These are phyloP conservation scores for Kluyveromyces marxianus DNA, from an alignment of 1,139 yeast genomes.

Conservation along the genomic window DNA sequence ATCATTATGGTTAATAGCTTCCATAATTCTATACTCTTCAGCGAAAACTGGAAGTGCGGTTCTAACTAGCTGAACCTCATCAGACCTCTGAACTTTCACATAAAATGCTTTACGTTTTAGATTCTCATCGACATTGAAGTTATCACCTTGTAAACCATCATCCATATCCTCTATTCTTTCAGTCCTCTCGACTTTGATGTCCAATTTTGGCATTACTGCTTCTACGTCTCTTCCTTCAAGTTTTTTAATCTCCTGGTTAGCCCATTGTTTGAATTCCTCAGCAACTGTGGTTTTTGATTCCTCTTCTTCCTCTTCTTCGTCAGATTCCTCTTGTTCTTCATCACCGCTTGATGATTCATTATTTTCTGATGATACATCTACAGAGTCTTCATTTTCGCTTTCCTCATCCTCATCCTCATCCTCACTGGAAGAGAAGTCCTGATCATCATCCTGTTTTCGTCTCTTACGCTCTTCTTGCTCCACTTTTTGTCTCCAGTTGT, in stretches of 20 bases:
- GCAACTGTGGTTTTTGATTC: conserved; percentile 27
- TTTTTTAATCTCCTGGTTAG: conserved; percentile 39
- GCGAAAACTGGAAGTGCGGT: conserved; percentile 77
- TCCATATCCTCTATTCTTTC: conserved; percentile 57
- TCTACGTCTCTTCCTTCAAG: conserved; percentile 51
- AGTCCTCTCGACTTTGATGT: conserved; percentile 42
- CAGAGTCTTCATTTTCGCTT: conserved; percentile 2
- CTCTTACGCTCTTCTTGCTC: conserved; percentile 40
- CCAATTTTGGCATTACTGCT: conserved; percentile 42
- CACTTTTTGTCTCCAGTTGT: conserved; percentile 51
- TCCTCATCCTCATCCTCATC: conserved; percentile 19
- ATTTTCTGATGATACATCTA: conserved; percentile 8
- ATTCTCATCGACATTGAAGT: conserved; percentile 46
- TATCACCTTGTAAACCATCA: conserved; percentile 53
- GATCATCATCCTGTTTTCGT: conserved; percentile 36
- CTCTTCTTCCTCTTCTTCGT: conserved; percentile 15
- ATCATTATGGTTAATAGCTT: conserved; percentile 88
- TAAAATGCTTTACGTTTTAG: conserved; percentile 57
- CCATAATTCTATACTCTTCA: conserved; percentile 93
- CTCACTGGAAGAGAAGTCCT: conserved; percentile 36
- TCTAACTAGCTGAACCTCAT: conserved; percentile 58
- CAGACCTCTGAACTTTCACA: conserved; percentile 59
- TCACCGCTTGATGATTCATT: conserved; percentile 14
- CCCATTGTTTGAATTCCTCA: conserved; percentile 48
- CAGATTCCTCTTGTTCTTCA: conserved; percentile 12